Evolutionary conservation across 768 basidiomycete genomes (phyloP).

Genomic region (Russula lepida): DNA sequence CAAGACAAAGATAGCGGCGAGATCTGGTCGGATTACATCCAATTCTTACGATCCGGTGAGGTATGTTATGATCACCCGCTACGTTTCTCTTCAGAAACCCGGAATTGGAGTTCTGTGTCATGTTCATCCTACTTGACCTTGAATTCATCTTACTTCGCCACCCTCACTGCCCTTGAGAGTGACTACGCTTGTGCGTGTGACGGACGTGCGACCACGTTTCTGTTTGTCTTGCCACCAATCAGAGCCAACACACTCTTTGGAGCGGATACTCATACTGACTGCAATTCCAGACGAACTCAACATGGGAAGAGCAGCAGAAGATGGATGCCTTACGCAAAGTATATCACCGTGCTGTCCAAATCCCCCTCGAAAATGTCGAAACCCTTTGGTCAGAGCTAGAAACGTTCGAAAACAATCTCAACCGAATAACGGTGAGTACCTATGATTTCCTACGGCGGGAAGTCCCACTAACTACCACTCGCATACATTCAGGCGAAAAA

Average conservation of each 20-base stretch:
- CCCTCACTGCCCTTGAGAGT: conserved; percentile 13
- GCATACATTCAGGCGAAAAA: conserved; percentile 67
- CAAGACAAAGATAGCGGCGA: conserved; percentile 87
- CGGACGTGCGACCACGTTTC: conserved; percentile 12
- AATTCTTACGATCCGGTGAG: conserved; percentile 75
- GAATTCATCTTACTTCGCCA: conserved; percentile 17
- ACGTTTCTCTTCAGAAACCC: conserved; percentile 2
- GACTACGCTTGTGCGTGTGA: conserved; percentile 19
- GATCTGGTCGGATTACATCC: conserved; percentile 92
- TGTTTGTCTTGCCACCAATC: conserved; percentile 6
- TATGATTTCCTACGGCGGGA: neutral
- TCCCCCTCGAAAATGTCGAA: conserved; percentile 91
- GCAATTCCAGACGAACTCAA: conserved; percentile 49
- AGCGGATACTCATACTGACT: conserved; percentile 15
- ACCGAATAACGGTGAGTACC: conserved; percentile 63
- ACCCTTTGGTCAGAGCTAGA: conserved; percentile 91
- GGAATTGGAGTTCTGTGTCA: conserved; percentile 7
- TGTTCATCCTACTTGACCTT: conserved; percentile 18
- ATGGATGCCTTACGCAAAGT: conserved; percentile 89
- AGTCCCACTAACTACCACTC: neutral
- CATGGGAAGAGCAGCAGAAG: conserved; percentile 94
- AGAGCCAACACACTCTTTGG: conserved; percentile 5
- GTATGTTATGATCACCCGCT: conserved; percentile 35
- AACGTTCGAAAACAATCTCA: conserved; percentile 80
- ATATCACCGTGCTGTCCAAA: conserved; percentile 89